Conservation (phyloP, 257 asterid species). For the Thymus mandschuricus region DNA sequence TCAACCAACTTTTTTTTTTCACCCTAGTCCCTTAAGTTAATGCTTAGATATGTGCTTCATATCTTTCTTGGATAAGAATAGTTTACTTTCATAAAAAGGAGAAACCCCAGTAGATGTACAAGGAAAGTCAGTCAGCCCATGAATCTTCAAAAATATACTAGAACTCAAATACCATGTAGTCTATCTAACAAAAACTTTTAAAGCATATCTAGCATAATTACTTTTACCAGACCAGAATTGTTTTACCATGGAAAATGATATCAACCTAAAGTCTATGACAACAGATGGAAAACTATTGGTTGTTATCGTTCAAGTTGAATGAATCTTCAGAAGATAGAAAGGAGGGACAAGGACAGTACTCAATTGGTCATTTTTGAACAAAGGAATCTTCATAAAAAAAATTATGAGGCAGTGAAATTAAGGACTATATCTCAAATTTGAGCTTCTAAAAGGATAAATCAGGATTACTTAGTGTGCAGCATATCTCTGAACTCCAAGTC, state of each 20-base stretch:
- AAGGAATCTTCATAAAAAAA: background rate
- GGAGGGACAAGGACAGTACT: background rate
- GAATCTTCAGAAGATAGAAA: background rate
- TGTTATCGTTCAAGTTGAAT: background rate
- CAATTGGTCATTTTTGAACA: conserved; percentile 6
- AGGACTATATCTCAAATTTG: conserved; percentile 1
- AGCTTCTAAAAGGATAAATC: background rate
- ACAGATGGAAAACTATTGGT: background rate
- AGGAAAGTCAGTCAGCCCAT: background rate
- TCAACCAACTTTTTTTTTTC: background rate
- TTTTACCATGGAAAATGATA: background rate
- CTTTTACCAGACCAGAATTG: background rate
- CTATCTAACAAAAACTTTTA: background rate
- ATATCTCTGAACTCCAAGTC: background rate
- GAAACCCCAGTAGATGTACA: background rate
- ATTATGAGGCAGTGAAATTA: background rate
- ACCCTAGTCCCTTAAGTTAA: conserved; percentile 21
- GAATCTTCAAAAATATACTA: conserved; percentile 5
- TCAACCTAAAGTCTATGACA: background rate
- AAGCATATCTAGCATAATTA: background rate
- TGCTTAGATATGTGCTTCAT: background rate
- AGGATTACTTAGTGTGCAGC: background rate
- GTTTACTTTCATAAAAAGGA: background rate
- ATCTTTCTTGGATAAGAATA: conserved; percentile 5
- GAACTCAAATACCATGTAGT: background rate